Evolutionary conservation across 192 early-diverging fungal genomes (phyloP).

Genomic region (Backusella westeae): DNA sequence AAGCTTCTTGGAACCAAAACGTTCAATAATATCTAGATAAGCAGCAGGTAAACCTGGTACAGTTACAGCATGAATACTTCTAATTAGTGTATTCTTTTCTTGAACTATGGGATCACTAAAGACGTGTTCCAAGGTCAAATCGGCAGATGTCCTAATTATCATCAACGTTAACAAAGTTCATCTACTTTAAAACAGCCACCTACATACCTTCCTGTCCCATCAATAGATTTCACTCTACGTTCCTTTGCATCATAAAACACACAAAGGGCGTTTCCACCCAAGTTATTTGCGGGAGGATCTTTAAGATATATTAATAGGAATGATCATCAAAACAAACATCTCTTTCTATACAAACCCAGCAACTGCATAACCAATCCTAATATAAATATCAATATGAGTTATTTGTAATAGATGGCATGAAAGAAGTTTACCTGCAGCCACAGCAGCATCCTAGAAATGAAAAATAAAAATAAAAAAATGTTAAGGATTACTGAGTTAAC

Average conservation of each 20-base stretch:
- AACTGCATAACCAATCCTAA: constrained; percentile 65
- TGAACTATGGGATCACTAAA: constrained; percentile 27
- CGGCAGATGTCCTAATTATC: constrained; percentile 44
- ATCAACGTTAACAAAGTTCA: constrained; percentile 9
- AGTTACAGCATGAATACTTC: constrained; percentile 51
- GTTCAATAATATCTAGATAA: constrained; percentile 64
- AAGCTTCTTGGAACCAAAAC: constrained; percentile 63
- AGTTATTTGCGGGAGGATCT: constrained; percentile 68
- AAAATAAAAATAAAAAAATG: background rate
- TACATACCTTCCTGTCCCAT: constrained; percentile 57
- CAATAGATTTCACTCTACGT: constrained; percentile 49
- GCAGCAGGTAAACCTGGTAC: constrained; percentile 76
- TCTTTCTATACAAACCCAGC: constrained; percentile 51
- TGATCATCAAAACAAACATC: background rate
- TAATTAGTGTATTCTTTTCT: constrained; percentile 30
- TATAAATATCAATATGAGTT: constrained; percentile 1
- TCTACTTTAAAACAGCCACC: background rate
- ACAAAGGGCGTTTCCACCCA: constrained; percentile 80
- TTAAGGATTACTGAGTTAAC: background rate
- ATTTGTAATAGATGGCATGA: background rate
- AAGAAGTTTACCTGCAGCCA: constrained; percentile 41
- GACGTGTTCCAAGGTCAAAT: constrained; percentile 51
- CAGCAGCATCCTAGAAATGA: constrained; percentile 48
- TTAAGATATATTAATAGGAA: constrained; percentile 28
- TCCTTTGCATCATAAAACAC: constrained; percentile 69